Evolutionary conservation across 2,329 filamentous ascomycete species (phyloP), one percentile per base, ranked within the genome.

Genomic region (Clonostachys solani): DNA sequence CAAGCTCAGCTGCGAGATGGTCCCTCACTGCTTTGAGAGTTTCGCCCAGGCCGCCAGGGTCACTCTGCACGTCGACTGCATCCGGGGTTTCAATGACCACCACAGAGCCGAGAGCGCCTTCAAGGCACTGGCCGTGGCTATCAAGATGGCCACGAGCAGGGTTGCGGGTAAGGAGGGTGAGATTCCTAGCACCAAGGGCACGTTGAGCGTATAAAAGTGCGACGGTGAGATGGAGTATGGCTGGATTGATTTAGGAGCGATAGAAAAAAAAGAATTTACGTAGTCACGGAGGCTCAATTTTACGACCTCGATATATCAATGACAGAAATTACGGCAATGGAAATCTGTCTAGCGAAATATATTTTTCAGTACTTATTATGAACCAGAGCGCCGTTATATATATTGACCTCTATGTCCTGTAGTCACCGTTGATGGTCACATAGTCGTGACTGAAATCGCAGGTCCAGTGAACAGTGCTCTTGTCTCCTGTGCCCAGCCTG

Each of bases 81-180:
- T 96, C 48, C 81, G 90, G 53, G 94, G 94, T 45, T 81, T 87
- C 52, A 99, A 97, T 69, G 94, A 97, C 70, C 94, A 97, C 69
- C 94, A 97, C 73, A 78, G 92, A 49, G 92, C 94, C 10, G 94
- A 97, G 80, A 94, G 88, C 65, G 94, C 92, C 15, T 96, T 99
- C 71, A 99, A 99, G 80, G 94, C 94, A 42, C 69, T 97, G 55
- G 94, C 94, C 1, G 83, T 96, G 41, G 94, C 94, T 8, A 78
- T 95, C 47, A 79, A 86, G 57, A 80, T 80, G 66, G 94, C 94
- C 10, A 92, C 85, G 43, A 78, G 80, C 44, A 78, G 83, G 56
- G 83, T 92, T 33, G 80, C 82, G 40, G 90, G 89, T 12, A 86
- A 87, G 64, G 91, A 95, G 69, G 91, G 90, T 4, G 94, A 99